Conservation (phyloP, 2,329 filamentous ascomycete species). For the Fusarium temperatum region DNA sequence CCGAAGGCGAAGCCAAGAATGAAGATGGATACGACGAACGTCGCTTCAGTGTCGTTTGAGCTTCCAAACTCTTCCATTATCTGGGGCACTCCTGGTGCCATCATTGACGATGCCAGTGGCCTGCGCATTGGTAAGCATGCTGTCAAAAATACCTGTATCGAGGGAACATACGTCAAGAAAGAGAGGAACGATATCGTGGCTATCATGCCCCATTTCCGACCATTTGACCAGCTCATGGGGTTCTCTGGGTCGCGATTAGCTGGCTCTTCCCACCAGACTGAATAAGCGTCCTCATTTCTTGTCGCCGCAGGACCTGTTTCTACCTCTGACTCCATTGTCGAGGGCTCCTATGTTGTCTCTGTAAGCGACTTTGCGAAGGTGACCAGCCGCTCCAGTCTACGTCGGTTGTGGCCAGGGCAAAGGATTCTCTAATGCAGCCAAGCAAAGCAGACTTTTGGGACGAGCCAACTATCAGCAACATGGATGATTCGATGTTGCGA, state of each 20-base stretch:
- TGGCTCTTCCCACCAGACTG: not conserved
- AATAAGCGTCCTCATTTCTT: not conserved
- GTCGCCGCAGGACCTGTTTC: not conserved
- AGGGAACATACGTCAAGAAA: not conserved
- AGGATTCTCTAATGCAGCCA: not conserved
- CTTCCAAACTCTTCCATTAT: constrained; percentile 64
- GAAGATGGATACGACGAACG: constrained; percentile 51
- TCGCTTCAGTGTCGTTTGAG: constrained; percentile 39
- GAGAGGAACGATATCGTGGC: not conserved
- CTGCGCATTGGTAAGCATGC: constrained; percentile 4
- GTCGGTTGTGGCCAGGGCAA: not conserved
- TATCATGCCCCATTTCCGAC: not conserved
- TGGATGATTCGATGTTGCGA: not conserved
- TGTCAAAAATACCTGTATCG: too few species aligned
- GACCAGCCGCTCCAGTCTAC: not conserved
- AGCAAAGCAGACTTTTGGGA: not conserved
- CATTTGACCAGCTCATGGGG: not conserved
- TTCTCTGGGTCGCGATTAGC: not conserved
- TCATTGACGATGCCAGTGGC: constrained; percentile 61
- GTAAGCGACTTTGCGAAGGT: not conserved
- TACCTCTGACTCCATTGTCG: not conserved
- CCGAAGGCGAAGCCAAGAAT: constrained; percentile 63
- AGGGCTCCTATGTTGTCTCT: not conserved
- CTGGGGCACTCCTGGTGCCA: constrained; percentile 68
- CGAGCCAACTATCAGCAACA: not conserved